Evolutionary conservation across 805 yeast genomes (phyloP).

Genomic region (Saccharomyces paradoxus): DNA sequence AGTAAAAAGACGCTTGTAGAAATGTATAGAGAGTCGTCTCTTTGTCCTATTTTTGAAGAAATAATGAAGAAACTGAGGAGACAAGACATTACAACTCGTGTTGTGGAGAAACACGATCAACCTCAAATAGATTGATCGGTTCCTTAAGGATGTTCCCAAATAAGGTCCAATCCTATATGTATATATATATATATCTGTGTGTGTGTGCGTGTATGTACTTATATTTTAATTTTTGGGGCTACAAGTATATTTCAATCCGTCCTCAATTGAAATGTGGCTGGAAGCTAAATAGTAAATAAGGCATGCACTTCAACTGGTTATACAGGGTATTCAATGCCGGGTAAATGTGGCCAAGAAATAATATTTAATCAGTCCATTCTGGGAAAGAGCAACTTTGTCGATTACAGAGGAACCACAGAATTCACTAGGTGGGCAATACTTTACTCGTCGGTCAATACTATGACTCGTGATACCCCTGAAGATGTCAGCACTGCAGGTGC

Average conservation of each 20-base stretch:
- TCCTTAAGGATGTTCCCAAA: neutral
- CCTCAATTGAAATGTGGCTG: no score
- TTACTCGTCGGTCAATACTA: neutral
- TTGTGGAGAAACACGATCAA: neutral
- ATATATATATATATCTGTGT: neutral
- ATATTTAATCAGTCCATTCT: neutral
- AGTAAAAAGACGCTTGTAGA: conserved; percentile 28
- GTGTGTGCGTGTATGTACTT: neutral
- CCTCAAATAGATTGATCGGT: neutral
- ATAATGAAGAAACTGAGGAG: conserved; percentile 32
- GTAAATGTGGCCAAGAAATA: neutral
- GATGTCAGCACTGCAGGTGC: conserved; percentile 91
- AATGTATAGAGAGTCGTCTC: conserved; percentile 29
- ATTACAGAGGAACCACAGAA: neutral
- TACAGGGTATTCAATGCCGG: neutral
- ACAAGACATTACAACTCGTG: neutral
- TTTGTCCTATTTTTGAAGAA: conserved; percentile 36
- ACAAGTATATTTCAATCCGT: no score
- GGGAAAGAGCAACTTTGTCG: neutral
- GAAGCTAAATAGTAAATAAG: neutral
- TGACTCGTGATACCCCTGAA: conserved; percentile 60
- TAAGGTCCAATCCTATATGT: neutral
- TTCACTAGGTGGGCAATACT: neutral
- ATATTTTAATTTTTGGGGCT: neutral
- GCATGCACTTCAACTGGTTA: neutral